phyloP scores from a whole-genome alignment of 495 filamentous ascomycete genomes.

The Haplographium delicatum region DNA sequence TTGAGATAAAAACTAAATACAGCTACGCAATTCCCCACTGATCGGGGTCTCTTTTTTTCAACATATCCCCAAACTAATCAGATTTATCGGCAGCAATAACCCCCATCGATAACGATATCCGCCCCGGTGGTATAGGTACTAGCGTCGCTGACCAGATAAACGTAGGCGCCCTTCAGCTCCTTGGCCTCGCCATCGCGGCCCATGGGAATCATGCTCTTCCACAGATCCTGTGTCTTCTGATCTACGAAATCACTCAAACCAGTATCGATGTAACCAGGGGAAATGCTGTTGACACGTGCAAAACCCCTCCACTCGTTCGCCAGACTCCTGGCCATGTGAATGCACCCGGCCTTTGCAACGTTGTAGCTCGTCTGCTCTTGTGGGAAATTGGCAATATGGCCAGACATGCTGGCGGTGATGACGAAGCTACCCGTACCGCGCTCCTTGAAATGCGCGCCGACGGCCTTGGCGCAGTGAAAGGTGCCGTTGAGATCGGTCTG shows the following conservation, averaged over 20 bases:
- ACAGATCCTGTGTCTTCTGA: conserved; percentile 62
- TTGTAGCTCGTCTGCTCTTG: conserved; percentile 81
- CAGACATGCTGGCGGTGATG: conserved; percentile 63
- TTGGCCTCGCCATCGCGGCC: conserved; percentile 68
- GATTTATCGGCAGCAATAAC: conserved; percentile 39
- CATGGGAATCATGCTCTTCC: conserved; percentile 75
- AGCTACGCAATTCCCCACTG: too few species aligned
- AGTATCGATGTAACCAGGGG: conserved; percentile 76
- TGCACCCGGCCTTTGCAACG: conserved; percentile 62
- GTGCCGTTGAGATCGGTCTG: conserved; percentile 59
- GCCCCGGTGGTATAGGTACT: conserved; percentile 49
- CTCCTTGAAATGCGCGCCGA: conserved; percentile 59
- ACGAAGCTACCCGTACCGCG: conserved; percentile 55
- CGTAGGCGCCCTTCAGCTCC: conserved; percentile 81
- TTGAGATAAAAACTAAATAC: too few species aligned
- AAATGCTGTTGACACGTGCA: conserved; percentile 68
- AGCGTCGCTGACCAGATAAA: conserved; percentile 70
- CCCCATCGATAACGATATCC: conserved; percentile 53
- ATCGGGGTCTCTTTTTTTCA: too few species aligned
- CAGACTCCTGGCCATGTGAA: conserved; percentile 47
- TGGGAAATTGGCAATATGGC: conserved; percentile 67
- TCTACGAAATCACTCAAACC: conserved; percentile 72
- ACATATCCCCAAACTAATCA: too few species aligned
- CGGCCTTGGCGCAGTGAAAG: conserved; percentile 65
- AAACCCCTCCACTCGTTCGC: conserved; percentile 79